Conservation (phyloP, 345 rosid genomes). For the Euphorbia peplus region DNA sequence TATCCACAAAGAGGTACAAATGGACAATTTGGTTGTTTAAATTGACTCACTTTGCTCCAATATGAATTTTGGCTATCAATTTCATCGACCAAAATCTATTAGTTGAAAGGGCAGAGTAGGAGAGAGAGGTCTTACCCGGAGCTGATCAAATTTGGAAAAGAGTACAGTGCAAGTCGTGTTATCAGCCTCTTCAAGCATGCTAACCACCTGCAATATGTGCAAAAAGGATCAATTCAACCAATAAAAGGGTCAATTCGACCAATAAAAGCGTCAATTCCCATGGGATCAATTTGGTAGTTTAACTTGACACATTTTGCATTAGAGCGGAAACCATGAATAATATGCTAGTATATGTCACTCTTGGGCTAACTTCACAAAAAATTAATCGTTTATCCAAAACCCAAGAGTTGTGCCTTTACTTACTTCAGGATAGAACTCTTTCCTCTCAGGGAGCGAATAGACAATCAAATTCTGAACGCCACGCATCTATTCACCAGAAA, state of each 20-base stretch:
- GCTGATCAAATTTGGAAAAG: constrained; percentile 65
- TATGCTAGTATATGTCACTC: background rate
- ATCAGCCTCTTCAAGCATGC: constrained; percentile 76
- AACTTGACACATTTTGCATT: background rate
- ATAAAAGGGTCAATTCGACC: no score
- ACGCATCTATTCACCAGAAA: constrained; percentile 58
- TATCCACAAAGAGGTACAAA: no score
- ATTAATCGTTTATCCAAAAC: constrained; percentile 3
- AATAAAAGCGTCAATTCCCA: background rate
- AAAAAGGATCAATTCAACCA: background rate
- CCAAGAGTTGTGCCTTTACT: constrained; percentile 14
- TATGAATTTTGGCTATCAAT: background rate
- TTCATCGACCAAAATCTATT: no score
- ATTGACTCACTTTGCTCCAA: no score
- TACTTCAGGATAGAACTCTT: constrained; percentile 94
- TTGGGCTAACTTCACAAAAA: background rate
- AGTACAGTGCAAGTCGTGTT: constrained; percentile 71
- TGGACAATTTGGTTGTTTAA: no score
- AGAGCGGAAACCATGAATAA: background rate
- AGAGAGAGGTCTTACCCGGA: constrained; percentile 46
- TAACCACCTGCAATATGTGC: constrained; percentile 58
- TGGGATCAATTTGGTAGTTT: no score
- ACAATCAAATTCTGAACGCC: constrained; percentile 75
- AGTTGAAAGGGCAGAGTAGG: background rate
- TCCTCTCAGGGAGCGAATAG: constrained; percentile 88